Evolutionary conservation across 352 stramenopile genomes (phyloP), one percentile per base, ranked within the genome.

Genomic region (Elongisporangium anandrum): DNA sequence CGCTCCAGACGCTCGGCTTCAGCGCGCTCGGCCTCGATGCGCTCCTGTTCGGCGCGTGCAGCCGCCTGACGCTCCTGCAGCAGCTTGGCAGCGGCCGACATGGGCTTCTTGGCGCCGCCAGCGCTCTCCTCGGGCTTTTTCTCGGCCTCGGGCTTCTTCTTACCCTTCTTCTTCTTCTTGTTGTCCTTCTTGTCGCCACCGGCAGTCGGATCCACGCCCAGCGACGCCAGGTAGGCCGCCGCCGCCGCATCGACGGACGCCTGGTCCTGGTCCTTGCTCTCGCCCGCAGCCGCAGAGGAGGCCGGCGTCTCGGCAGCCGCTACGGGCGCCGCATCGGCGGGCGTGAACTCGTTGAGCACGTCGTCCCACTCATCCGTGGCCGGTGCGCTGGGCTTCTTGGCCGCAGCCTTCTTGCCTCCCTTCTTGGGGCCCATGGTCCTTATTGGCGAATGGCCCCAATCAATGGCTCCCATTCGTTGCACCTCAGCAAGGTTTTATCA

Each of bases 151-250:
- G 66, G 63, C 26, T 79, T 75, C 62, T 92, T 90, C 75, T 88
- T 88, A 63, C 89, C 88, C 69, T 92, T 90, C 68, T 88, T 87
- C 68, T 94, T 87, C 70, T 94, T 92, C 60, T 91, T 81, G 21
- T 57, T 75, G 57, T 92, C 76, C 59, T 85, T 87, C 57, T 86
- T 88, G 26, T 85, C 82, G 4, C 59, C 72, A 24, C 69, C 74
- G 13, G 68, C 68, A 15, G 67, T 59, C n/a, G 85, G 69, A 23
- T 82, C 72, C 23, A 94, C 77, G 52, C 83, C 85, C 39, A 94
- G 68, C 59, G 79, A 90, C 57, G 83, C 83, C 56, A 94, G 59
- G 56, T 90, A 90, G 39, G 81, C 85, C 38, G 83, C 85, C 19
- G 84, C 85, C 7, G 82, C 82, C 34, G 79, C 83, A 59, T 90